Base-by-base conservation (phyloP, 192 early-diverging fungal species). In the Ramicandelaber brevisporus region DNA sequence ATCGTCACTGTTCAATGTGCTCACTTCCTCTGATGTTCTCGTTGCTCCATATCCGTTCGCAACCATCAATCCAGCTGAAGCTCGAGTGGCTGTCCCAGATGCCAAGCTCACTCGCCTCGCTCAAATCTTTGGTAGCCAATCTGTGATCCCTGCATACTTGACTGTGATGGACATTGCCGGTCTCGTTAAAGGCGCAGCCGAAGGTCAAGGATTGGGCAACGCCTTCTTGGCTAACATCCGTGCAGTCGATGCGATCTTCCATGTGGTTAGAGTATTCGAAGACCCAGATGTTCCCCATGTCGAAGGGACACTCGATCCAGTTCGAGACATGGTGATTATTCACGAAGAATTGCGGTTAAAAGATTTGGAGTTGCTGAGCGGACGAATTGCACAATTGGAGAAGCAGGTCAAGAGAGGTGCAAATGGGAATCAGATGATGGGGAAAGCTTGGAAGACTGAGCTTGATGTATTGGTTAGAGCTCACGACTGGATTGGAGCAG, bases 101-200 rank as follows among this genome's bases (percentile, higher is more conserved):
- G 12, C 31, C 2, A 43, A 63, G 7, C 54, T 66, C 34, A 63
- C 66, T 20, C 53, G 45, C 33, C 55, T 46, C 10, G 21, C 37
- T 11, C 13, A 40, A 7, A n/a, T 23, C 14, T 46, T 38, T 21
- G 41, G 37, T 33, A 33, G 34, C 6, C 10, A 34, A 12, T 41
- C 30, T 13, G 47, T 20, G 6, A 21, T 46, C 10, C 40, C 43
- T 14, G 37, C 43, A 1, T 65, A 47, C 31, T 38, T 69, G 28
- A 57, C 57, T 10, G 49, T 55, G 20, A 61, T 50, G 17, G 66
- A 69, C 41, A 69, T 69, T 48, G 66, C 66, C 15, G 66, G 66
- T 5, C 36, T 69, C 7, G 58, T 69, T 3, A 65, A 57, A 27
- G 46, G 46, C 38, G 38, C 38, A 8, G 11, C 36, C 12, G 21